phyloP scores from a whole-genome alignment of 306 rosid species.

The Sicyos baderoa region DNA sequence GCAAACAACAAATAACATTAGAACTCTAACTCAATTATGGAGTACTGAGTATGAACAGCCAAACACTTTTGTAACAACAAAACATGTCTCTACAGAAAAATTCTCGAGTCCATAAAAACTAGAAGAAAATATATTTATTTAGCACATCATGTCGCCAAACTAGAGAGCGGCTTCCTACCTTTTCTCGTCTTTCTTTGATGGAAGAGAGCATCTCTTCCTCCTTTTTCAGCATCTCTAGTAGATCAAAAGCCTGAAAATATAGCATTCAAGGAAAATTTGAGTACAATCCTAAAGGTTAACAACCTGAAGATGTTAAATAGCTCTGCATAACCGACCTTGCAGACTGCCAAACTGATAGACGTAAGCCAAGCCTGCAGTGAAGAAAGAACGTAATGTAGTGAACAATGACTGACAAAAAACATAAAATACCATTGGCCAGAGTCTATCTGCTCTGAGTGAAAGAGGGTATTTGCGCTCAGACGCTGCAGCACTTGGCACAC shows the following conservation, averaged over 20 bases:
- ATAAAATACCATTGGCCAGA: neutral
- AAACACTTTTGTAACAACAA: neutral
- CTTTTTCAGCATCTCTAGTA: slow-evolving; percentile 75
- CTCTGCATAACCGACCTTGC: slow-evolving; percentile 55
- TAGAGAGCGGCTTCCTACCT: slow-evolving; percentile 39
- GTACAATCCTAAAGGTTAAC: slow-evolving; percentile 14
- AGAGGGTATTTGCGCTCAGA: neutral
- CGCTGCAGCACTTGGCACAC: no score
- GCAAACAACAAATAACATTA: neutral
- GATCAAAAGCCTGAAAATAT: slow-evolving; percentile 60
- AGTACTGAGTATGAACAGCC: neutral
- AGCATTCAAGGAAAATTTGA: slow-evolving; percentile 12
- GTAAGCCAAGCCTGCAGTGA: slow-evolving; percentile 78
- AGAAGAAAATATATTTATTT: neutral
- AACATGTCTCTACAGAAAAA: neutral
- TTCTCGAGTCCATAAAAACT: neutral
- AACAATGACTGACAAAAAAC: neutral
- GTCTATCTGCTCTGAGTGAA: neutral
- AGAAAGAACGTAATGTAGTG: neutral
- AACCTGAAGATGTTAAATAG: slow-evolving; percentile 10
- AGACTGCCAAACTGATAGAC: slow-evolving; percentile 68
- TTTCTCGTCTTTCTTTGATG: slow-evolving; percentile 55
- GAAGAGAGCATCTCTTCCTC: slow-evolving; percentile 86
- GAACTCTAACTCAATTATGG: neutral
- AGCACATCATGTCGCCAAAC: no score